phyloP scores from a whole-genome alignment of 2,329 filamentous ascomycete genomes.

The Grosmannia serpens region DNA sequence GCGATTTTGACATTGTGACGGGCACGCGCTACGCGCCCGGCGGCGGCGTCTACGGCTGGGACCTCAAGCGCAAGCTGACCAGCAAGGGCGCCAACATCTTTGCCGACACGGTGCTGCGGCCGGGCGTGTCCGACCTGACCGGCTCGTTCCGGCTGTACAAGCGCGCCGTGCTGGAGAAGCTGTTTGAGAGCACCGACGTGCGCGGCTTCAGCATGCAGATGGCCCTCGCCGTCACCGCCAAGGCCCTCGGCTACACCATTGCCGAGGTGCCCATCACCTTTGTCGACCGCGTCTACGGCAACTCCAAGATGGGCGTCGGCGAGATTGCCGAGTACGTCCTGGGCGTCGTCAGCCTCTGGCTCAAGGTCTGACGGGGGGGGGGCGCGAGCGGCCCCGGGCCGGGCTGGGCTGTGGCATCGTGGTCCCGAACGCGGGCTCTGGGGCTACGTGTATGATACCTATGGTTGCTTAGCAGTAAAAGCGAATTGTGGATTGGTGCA shows the following conservation, averaged over 20 bases:
- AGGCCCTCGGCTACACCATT: conserved; percentile 88
- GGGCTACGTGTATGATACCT: background rate
- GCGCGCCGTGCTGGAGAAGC: conserved; percentile 76
- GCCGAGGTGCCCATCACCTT: conserved; percentile 95
- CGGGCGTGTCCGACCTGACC: conserved; percentile 90
- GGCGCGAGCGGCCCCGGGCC: background rate
- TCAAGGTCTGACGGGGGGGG: conserved; percentile 48
- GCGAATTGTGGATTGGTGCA: background rate
- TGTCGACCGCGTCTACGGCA: conserved; percentile 84
- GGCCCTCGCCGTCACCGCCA: conserved; percentile 97
- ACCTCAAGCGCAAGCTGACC: conserved; percentile 79
- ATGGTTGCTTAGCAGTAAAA: background rate
- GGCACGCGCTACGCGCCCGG: conserved; percentile 87
- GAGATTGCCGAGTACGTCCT: conserved; percentile 97
- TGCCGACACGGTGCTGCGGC: conserved; percentile 84
- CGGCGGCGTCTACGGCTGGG: conserved; percentile 92
- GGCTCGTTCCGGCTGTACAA: conserved; percentile 94
- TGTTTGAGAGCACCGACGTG: conserved; percentile 81
- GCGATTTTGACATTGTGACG: conserved; percentile 90
- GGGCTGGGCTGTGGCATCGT: too few species aligned
- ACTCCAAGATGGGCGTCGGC: conserved; percentile 85
- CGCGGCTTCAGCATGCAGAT: conserved; percentile 99
- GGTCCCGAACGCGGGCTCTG: too few species aligned
- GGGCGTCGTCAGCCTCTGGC: conserved; percentile 66
- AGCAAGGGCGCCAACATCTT: conserved; percentile 87